Conservation (phyloP, 352 stramenopile species). For the Phytophthora meadii region DNA sequence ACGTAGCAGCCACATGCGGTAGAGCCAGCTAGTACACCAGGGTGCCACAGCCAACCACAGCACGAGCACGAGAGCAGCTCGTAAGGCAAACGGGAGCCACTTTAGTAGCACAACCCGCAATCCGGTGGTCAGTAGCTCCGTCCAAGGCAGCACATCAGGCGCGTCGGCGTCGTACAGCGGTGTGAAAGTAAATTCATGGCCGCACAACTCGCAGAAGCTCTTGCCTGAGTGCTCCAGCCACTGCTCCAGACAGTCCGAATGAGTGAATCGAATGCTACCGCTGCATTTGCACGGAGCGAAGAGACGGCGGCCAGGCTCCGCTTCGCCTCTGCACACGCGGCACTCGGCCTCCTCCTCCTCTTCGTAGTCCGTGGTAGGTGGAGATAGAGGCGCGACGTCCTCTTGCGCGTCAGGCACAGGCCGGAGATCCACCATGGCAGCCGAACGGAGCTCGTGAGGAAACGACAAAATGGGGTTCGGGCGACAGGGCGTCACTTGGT, state of each 20-base stretch:
- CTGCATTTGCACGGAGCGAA: conserved; percentile 94
- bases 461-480: conserved; percentile 8
- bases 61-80: conserved; percentile 73
- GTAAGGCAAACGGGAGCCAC: conserved; percentile 90
- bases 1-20: conserved; percentile 94
- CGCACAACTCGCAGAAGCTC: conserved; percentile 94
- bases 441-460: background rate
- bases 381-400: background rate
- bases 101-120: conserved; percentile 79
- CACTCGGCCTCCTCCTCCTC: conserved; percentile 92
- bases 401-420: conserved; percentile 10
- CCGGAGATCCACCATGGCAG: conserved; percentile 20
- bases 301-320: conserved; percentile 73
- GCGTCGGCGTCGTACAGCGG: conserved; percentile 90
- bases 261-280: conserved; percentile 94
- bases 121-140: conserved; percentile 89
- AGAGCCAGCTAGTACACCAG: conserved; percentile 93
- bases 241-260: conserved; percentile 95
- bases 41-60: conserved; percentile 92
- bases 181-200: conserved; percentile 93
- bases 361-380: conserved; percentile 8
- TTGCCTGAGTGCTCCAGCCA: conserved; percentile 94
- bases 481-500: conserved; percentile 1
- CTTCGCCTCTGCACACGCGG: conserved; percentile 93
- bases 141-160: conserved; percentile 87